Evolutionary conservation across 2,329 filamentous ascomycete species (phyloP).

Genomic region (Periconia digitata): DNA sequence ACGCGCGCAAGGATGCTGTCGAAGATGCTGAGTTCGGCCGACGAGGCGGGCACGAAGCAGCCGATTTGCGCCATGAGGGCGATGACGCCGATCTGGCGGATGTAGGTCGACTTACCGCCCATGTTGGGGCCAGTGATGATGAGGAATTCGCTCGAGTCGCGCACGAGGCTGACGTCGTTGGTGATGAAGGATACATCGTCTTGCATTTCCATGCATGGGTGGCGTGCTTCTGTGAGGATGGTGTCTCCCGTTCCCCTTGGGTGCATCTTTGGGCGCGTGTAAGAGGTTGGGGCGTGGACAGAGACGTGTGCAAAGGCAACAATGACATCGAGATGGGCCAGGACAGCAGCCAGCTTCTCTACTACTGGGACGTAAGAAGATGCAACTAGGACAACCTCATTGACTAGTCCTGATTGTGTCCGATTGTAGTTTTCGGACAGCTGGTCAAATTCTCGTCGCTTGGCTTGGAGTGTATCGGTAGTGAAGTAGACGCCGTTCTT

Average conservation of each 20-base stretch:
- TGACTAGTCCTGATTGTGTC: constrained; percentile 86
- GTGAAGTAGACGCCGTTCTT: constrained; percentile 99
- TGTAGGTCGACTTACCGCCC: constrained; percentile 98
- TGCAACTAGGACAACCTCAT: constrained; percentile 89
- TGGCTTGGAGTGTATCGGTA: constrained; percentile 74
- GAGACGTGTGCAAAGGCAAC: constrained; percentile 91
- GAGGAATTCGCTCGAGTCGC: constrained; percentile 81
- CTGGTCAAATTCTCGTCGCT: constrained; percentile 90
- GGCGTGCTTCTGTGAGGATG: constrained; percentile 85
- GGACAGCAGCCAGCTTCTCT: constrained; percentile 81
- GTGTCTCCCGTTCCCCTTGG: constrained; percentile 85
- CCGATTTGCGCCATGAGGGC: constrained; percentile 96
- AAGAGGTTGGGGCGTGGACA: constrained; percentile 87
- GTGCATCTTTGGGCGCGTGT: constrained; percentile 89
- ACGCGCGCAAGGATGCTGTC: constrained; percentile 96
- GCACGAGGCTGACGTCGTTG: constrained; percentile 83
- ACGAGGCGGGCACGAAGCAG: constrained; percentile 89
- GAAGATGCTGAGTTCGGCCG: constrained; percentile 92
- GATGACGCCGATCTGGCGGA: constrained; percentile 94
- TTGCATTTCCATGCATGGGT: constrained; percentile 98
- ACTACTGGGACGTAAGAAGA: constrained; percentile 93
- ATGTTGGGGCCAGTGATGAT: constrained; percentile 99
- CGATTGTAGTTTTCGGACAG: constrained; percentile 92
- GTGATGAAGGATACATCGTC: constrained; percentile 99
- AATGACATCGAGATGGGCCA: constrained; percentile 94